Base-by-base conservation (phyloP, 305 asterid genomes). In the Ajuga reptans region DNA sequence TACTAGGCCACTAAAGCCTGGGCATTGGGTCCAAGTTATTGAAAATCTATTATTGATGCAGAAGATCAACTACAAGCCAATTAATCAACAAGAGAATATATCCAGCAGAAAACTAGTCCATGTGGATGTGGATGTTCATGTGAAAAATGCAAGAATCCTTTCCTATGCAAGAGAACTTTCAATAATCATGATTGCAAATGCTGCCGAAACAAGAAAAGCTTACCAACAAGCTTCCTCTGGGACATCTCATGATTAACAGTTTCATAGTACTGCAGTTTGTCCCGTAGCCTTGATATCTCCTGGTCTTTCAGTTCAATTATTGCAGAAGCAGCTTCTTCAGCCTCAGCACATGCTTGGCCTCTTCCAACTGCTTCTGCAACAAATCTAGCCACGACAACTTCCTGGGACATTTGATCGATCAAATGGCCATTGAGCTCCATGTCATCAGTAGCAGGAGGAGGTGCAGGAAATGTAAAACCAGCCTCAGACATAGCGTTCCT, bases 151-250 rank as follows among this genome's bases (percentile, higher is more conserved):
- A 62, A n/a, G 60, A 9, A 9, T 24, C 12, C 1, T 1, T 41
- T 9, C 46, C 1, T 3, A 12, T 69, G 53, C 65, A 47, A 34
- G 36, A 51, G 27, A 47, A 9, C 16, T 18, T 10, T 41, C 7
- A 42, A 14, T 12, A 31, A 58, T 67, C n/a, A 10, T 5, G 4
- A 66, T 41, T 42, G 36, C 56, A 67, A 68, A 71, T 42, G 72
- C 15, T 15, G 21, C 68, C 17, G 1, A 6, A 61, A 61, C 47
- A 3, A 31, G 64, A n/a, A 49, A 11, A 54, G 9, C 90, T 66
- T 84, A 92, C 98, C 98, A 39, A 89, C 79, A 68, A 86, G 97
- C 80, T 90, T 92, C 75, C 98, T 87, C 83, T 92, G 96, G 42
- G 95, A 82, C 93, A 92, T 79, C 71, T 88, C 98, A 63, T 82